A percentile compares a stretch with the other conserved stretches of the same genome.
phyloP scores from a whole-genome alignment of 2,329 filamentous ascomycete species.

The Curvularia lunata region DNA sequence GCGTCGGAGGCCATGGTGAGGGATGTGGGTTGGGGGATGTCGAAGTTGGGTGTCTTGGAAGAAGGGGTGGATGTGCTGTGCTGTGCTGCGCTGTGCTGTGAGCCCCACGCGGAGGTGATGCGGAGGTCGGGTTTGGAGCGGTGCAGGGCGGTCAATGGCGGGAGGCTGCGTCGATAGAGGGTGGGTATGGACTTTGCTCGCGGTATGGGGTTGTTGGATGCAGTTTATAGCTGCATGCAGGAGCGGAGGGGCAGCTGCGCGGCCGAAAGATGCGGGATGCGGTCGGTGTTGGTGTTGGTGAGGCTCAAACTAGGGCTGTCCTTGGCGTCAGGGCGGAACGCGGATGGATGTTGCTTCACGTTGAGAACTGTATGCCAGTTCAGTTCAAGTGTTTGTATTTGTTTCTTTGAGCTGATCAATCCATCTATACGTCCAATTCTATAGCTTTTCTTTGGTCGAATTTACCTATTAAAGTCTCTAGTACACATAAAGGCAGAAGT shows the following conservation, averaged over 20 bases:
- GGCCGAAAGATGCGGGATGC: conserved; percentile 15
- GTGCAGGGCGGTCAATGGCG: neutral
- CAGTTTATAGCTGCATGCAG: neutral
- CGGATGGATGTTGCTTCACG: neutral
- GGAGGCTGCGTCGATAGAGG: neutral
- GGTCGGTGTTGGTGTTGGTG: conserved; percentile 16
- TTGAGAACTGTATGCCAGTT: neutral
- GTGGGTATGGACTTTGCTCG: neutral
- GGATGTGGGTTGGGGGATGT: neutral
- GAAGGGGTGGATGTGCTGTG: neutral
- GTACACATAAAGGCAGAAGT: neutral
- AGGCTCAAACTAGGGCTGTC: conserved; percentile 24
- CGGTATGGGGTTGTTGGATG: neutral
- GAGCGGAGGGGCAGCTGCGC: conserved; percentile 4
- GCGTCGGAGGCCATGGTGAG: conserved; percentile 26
- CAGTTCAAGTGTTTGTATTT: neutral
- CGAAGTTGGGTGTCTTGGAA: neutral
- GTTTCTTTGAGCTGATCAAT: neutral
- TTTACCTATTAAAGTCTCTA: too few species aligned
- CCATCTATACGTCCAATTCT: neutral
- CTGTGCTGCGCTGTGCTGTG: conserved; percentile 1
- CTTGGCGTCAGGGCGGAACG: conserved; percentile 25
- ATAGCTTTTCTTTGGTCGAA: too few species aligned
- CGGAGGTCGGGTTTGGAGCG: conserved; percentile 7
- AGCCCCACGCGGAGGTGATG: conserved; percentile 21